Base-by-base conservation (phyloP, 139 green algal species). In the Edaphochlamys debaryana region DNA sequence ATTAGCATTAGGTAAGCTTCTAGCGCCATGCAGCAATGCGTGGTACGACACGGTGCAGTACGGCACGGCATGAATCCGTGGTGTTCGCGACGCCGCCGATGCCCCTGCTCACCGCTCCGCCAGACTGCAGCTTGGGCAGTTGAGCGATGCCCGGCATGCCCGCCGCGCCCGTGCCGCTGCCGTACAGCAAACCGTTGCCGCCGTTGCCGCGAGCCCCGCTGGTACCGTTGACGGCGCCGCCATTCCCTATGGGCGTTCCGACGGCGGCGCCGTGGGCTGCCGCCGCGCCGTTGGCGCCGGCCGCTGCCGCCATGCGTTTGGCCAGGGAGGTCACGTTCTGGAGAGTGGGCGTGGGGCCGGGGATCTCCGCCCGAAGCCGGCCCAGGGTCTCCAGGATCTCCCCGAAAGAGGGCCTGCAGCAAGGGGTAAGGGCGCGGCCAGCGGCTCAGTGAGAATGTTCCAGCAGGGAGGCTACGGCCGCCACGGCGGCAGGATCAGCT, bases 331-430 rank as follows among this genome's bases (percentile, higher is more conserved):
- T 27, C 20, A 62, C 22, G 38, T 60, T 32, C 60, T 48, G 40
- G n/a, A 90, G 41, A 0, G 75, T 48, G 5, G 52, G 60, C 17
- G 86, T 87, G 36, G 72, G 56, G 37, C 60, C 62, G 30, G 38
- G 34, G 11, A 79, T 27, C 6, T 48, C 73, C 1, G 62, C 25
- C 0, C 86, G 75, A 62, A 90, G 58, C 2, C 45, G 27, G 40
- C 56, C 40, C 52, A 90, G 81, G 29, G 25, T n/a, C 8, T 73
- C 77, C 32, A 90, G 77, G 50, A 90, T 58, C 77, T 86, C 70
- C 0, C 36, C 20, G 62, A 90, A 86, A 0, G 77, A 66, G 5
- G 86, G 86, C 80, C 86, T 87, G 80, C 25, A 60, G 13, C 20
- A 27, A 30, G 20, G 63, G 32, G n/a, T 11, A 40, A 20, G n/a